Conservation (phyloP, 345 rosid species). For the Anastatica hierochuntica region DNA sequence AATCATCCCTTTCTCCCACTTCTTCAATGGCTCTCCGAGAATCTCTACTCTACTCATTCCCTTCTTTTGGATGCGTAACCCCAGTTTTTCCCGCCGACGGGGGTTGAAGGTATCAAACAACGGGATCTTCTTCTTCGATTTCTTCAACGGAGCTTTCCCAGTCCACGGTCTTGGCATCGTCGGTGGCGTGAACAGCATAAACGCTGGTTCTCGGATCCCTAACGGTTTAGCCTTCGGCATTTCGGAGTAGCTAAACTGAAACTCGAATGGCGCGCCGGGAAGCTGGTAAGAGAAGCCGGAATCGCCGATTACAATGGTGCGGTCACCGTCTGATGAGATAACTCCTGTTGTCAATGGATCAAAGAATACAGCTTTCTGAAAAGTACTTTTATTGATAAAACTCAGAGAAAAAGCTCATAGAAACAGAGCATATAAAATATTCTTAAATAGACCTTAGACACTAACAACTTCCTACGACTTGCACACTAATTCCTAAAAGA, state of each 20-base stretch:
- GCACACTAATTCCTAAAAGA: too few relatives aligned
- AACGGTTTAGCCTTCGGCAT: conserved; percentile 69
- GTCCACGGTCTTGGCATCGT: conserved; percentile 98
- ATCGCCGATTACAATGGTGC: conserved; percentile 58
- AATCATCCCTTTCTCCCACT: conserved; percentile 68
- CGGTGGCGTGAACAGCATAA: conserved; percentile 86
- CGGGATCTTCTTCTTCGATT: conserved; percentile 67
- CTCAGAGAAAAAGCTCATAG: too few relatives aligned
- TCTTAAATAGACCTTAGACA: too few relatives aligned
- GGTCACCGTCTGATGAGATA: conserved; percentile 57
- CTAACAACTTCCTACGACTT: too few relatives aligned
- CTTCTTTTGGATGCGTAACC: conserved; percentile 50
- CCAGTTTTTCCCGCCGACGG: conserved; percentile 54
- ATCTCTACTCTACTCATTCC: conserved; percentile 54
- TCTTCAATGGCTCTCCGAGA: conserved; percentile 75
- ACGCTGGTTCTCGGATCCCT: conserved; percentile 92
- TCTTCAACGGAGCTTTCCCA: conserved; percentile 88
- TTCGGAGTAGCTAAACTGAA: conserved; percentile 88
- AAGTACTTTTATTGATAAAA: too few relatives aligned
- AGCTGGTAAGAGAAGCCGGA: conserved; percentile 81
- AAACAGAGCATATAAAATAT: too few relatives aligned
- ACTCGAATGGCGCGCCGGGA: conserved; percentile 92
- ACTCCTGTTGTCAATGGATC: too few relatives aligned
- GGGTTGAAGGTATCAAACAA: conserved; percentile 64
- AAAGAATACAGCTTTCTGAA: too few relatives aligned